Base-by-base conservation (phyloP, 2,329 filamentous ascomycete genomes). In the Rhinocladiella similis region DNA sequence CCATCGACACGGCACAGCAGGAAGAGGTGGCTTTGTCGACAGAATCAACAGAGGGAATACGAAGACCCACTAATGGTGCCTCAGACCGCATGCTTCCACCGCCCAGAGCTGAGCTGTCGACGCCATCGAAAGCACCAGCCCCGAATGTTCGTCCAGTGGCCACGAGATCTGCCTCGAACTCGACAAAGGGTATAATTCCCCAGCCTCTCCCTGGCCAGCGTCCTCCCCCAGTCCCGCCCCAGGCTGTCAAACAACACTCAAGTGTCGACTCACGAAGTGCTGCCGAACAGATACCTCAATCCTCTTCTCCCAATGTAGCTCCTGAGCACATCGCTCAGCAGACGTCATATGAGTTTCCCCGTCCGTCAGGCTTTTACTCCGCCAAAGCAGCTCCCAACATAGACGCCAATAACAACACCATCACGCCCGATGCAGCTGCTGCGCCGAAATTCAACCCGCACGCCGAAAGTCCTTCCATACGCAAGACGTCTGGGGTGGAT, bases 401-500 rank as follows among this genome's bases (percentile, higher is more conserved):
- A 4, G 77, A 82, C 5, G 80, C 83, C 55, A 75, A 78, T 63
- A 75, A 77, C 60, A 70, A 64, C 46, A 74, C 69, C 9, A 73
- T 75, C 33, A 68, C 72, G 3, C 70, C 78, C 3, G 70, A 74
- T 3, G 77, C 77, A 2, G 72, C 76, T 36, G 73, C 74, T 6
- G 60, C 52, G 6, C 79, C 83, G 12, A 76, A 80, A 20, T 93
- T 92, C 70, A 88, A 92, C 65, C 88, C 88, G 2, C 85, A 85
- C 56, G 80, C 85, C 5, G 88, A 92, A 66, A 90, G 87, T 59
- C 91, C 92, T 0, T 94, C 91, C 0, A 91, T 96, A 68, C 84
- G 90, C 59, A 92, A 93, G 69, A 97, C 93, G 0, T 88, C 89
- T 0, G 92, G 92, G 2, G 82, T 97, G 38, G 91, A 97, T 67